A percentile compares a stretch with the other conserved stretches of the same genome.
These are phyloP conservation scores for Vaccinium macrocarpon DNA, from an alignment of 148 eudicot species.

Conservation along the genomic window DNA sequence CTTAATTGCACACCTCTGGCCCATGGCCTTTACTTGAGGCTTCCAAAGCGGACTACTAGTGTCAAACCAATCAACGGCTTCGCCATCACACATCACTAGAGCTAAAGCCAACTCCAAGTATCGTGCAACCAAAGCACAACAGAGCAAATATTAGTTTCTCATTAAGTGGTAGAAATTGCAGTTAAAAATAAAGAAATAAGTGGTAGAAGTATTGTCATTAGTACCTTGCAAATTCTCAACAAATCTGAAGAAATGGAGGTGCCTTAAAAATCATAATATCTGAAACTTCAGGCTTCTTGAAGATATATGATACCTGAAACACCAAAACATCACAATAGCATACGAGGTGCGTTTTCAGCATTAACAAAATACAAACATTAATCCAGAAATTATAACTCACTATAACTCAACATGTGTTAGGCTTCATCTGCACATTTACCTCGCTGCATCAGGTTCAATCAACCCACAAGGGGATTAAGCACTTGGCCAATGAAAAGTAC, in stretches of 20 bases:
- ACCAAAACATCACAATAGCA: not conserved
- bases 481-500: constrained; percentile 70
- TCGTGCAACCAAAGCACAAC: not conserved
- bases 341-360: not conserved
- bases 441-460: constrained; percentile 6
- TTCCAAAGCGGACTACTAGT: too few species aligned
- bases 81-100: constrained; percentile 35
- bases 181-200: too few species aligned
- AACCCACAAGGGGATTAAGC: constrained; percentile 46
- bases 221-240: not conserved
- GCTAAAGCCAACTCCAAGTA: constrained; percentile 62
- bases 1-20: too few species aligned
- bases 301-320: constrained; percentile 70
- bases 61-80: too few species aligned
- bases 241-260: constrained; percentile 77
- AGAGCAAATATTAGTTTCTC: not conserved
- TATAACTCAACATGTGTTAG: not conserved
- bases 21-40: too few species aligned
- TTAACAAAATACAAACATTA: not conserved
- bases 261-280: constrained; percentile 84
- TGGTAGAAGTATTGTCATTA: not conserved
- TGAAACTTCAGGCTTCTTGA: constrained; percentile 74
- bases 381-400: not conserved
- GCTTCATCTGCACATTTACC: not conserved
- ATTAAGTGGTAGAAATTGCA: not conserved